These are phyloP conservation scores for Tephrocybe sp. DNA, from an alignment of 768 basidiomycete species.

Conservation along the genomic window DNA sequence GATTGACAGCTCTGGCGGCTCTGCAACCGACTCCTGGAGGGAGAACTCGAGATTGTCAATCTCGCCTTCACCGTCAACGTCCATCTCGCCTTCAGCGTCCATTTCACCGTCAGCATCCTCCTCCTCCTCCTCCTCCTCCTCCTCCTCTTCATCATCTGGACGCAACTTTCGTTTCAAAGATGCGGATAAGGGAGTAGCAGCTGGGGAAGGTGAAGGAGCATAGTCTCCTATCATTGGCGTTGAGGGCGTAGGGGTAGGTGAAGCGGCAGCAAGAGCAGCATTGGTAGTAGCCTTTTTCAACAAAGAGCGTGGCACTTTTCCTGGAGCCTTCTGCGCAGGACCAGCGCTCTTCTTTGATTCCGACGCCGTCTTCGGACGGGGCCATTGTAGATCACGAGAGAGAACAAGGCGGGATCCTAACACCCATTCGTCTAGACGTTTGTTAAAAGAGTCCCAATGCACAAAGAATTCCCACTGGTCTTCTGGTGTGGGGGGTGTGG, in stretches of 20 bases:
- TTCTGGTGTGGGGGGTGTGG: constrained; percentile 49
- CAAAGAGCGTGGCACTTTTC: constrained; percentile 62
- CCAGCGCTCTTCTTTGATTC: constrained; percentile 52
- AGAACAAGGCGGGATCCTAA: constrained; percentile 83
- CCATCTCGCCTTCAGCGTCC: constrained; percentile 72
- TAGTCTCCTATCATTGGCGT: constrained; percentile 25
- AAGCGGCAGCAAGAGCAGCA: constrained; percentile 51
- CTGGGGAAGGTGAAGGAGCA: constrained; percentile 55
- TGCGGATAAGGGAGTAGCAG: constrained; percentile 45
- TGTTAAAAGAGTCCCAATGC: constrained; percentile 99
- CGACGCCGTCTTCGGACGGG: constrained; percentile 70
- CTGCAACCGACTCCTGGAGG: constrained; percentile 47
- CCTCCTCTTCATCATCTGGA: constrained; percentile 67
- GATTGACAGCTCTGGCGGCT: constrained; percentile 49
- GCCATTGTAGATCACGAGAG: constrained; percentile 90
- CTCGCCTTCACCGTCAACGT: constrained; percentile 74
- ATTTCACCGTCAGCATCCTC: constrained; percentile 50
- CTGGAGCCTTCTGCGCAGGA: constrained; percentile 51
- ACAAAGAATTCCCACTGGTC: constrained; percentile 95
- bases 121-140: constrained; percentile 57
- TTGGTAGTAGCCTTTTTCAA: constrained; percentile 70
- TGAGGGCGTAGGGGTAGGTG: constrained; percentile 49
- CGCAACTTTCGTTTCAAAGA: constrained; percentile 67
- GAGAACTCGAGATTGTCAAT: constrained; percentile 65
- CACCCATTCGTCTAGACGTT: constrained; percentile 98